Conservation (phyloP, 768 basidiomycete species). For the Termitomyces sp. region DNA sequence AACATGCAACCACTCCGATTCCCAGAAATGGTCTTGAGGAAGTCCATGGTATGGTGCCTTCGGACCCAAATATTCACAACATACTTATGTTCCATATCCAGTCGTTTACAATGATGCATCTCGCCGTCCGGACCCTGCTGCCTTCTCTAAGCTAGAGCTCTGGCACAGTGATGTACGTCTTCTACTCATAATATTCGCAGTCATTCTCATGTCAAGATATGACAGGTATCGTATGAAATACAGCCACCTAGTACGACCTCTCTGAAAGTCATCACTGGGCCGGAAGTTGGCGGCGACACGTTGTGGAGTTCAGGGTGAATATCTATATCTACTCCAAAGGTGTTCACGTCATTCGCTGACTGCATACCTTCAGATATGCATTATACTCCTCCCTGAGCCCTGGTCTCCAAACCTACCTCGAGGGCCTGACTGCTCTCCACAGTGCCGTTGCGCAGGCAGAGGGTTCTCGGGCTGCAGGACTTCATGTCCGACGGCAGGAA, state of each 20-base stretch:
- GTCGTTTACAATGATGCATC: constrained; percentile 70
- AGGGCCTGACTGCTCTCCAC: constrained; percentile 68
- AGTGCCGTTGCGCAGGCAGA: constrained; percentile 76
- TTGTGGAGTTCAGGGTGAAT: constrained; percentile 74
- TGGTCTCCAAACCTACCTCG: constrained; percentile 70
- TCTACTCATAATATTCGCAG: background rate
- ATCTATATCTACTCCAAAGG: constrained; percentile 10
- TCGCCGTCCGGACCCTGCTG: constrained; percentile 53
- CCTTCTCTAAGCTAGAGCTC: constrained; percentile 70
- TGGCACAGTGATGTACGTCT: constrained; percentile 75
- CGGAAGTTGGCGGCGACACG: constrained; percentile 73
- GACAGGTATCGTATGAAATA: constrained; percentile 65
- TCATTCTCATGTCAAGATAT: background rate
- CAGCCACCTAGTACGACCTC: constrained; percentile 81
- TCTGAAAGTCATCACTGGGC: constrained; percentile 66
- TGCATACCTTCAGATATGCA: constrained; percentile 47
- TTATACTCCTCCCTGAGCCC: constrained; percentile 81
- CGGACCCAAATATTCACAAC: constrained; percentile 1
- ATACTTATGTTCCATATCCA: constrained; percentile 18
- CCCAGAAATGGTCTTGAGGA: constrained; percentile 72
- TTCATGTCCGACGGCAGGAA: constrained; percentile 63
- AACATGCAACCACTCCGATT: constrained; percentile 77
- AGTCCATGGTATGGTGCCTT: constrained; percentile 51
- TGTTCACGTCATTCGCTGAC: background rate
- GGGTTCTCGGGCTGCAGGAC: constrained; percentile 63